Base-by-base conservation (phyloP, 805 yeast species). In the Candida ulmi region DNA sequence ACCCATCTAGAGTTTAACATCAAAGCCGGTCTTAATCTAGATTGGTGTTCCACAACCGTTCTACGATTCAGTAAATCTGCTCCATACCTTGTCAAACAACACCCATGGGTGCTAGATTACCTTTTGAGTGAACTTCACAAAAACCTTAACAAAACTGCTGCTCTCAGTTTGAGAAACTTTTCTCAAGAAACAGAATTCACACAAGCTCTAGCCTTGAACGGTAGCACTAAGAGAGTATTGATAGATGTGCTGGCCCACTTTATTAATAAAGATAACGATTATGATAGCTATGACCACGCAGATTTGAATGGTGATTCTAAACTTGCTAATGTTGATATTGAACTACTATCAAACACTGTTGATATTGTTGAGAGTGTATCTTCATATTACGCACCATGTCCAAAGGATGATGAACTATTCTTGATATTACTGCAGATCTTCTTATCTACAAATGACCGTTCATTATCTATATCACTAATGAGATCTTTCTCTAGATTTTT, bases 351-450 rank as follows among this genome's bases (percentile, higher is more conserved):
- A 41, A 85, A 86, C 57, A 65, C 80, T 12, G 60, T 87, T 38
- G 99, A 93, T 59, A 73, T 88, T 25, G 73, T 86, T 45, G 98
- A 93, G 57, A 80, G 90, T 3, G 74, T 88, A 25, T 78, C 91
- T 3, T 83, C 96, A 32, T 87, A 86, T 59, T 71, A 84, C 48
- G 78, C 88, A 4, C 90, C 93, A 24, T 83, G 82, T 21, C 70
- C 77, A 18, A 71, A 77, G 37, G 80, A 82, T 48, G 93, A 88
- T 54, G 76, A 76, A 13, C 58, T 88, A 46, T 80, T 88, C 60
- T 57, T 71, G 39, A 66, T 72, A 2, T 65, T 88, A 37, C 65
- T 80, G 18, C 55, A 63, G 6, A 66, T 80, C 19, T 67, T 88
- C 39, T 59, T 61, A 26, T 52, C 60, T 21, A 67, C 78, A 5